Percentiles rank a stretch among this genome's conserved stretches.
These are phyloP conservation scores for Zalerion maritima DNA, from an alignment of 495 filamentous ascomycete species.

Conservation along the genomic window DNA sequence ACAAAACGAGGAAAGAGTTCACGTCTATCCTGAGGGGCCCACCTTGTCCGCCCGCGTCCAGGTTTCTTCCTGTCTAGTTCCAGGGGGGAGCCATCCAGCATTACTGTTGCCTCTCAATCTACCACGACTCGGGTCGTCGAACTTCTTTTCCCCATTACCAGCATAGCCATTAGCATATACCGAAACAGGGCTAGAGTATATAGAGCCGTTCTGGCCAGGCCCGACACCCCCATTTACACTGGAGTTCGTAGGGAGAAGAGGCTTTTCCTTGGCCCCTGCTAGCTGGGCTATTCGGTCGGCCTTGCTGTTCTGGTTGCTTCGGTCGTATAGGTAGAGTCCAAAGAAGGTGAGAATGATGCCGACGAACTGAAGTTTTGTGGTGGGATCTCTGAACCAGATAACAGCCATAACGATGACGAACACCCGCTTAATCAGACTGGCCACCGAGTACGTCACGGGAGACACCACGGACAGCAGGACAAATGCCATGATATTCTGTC, in stretches of 20 bases:
- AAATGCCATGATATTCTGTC: slow-evolving; percentile 90
- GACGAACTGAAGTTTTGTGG: slow-evolving; percentile 64
- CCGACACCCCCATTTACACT: slow-evolving; percentile 8
- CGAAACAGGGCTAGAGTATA: slow-evolving; percentile 21
- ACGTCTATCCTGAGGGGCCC: too few relatives aligned
- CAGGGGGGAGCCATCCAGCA: slow-evolving; percentile 51
- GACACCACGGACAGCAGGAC: slow-evolving; percentile 79
- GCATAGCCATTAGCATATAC: slow-evolving; percentile 23
- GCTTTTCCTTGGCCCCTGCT: slow-evolving; percentile 23
- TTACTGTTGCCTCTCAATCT: slow-evolving; percentile 43
- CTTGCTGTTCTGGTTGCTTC: slow-evolving; percentile 71
- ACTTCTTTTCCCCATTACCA: slow-evolving; percentile 41
- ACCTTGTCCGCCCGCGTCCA: slow-evolving; percentile 47
- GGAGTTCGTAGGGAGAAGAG: slow-evolving; percentile 54
- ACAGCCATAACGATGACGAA: slow-evolving; percentile 94
- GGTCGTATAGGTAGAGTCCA: slow-evolving; percentile 91
- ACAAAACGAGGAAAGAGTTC: too few relatives aligned
- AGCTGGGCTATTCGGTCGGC: slow-evolving; percentile 55
- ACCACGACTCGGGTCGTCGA: slow-evolving; percentile 36
- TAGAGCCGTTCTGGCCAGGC: slow-evolving; percentile 8
- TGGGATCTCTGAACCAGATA: slow-evolving; percentile 85
- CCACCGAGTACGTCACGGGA: slow-evolving; percentile 94
- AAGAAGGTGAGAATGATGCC: slow-evolving; percentile 84
- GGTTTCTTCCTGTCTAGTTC: slow-evolving; percentile 68
- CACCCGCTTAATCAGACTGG: slow-evolving; percentile 87